Evolutionary conservation across 345 rosid genomes (phyloP), one percentile per base, ranked within the genome.

Genomic region (Euphorbia lathyris): DNA sequence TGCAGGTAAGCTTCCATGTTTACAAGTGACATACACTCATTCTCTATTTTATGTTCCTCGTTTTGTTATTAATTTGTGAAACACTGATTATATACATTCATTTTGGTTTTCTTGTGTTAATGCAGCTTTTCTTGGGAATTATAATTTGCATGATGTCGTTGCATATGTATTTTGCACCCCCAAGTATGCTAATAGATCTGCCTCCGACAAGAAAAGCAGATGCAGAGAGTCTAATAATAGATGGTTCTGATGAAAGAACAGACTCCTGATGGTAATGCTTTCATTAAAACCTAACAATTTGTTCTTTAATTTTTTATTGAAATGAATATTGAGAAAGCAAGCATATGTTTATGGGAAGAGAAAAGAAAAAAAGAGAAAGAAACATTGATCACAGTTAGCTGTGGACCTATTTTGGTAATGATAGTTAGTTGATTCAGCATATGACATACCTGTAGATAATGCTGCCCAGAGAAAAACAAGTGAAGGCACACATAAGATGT

Each of bases 41-140:
- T 9, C 43, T 40, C 43, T 9, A 40, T 40, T 40, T 40, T 2
- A 40, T 40, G 43, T 40, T 40, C 6, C 43, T 40, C 43, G 1
- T 8, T 4, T 40, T 40, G 43, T 40, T 40, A 9, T 40, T 8
- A 40, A 40, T 40, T 40, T 53, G 58, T 53, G 26, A 20, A 53
- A 20, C 5, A 22, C 58, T 53, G 58, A 53, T 32, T 22, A 32
- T 25, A 60, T 32, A 2, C 12, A 45, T 63, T 30, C 22, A 2
- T 17, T 12, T 7, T n/a, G 53, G n/a, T 34, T 50, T 51, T 32
- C 57, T 27, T 66, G 66, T 67, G 22, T 56, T 63, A 62, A n/a
- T 84, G 86, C 93, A 92, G 97, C 96, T 95, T 74, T 92, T 95
- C 84, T 78, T 92, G 85, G 99, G 98, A 45, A 92, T 90, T 38